Evolutionary conservation across 805 yeast genomes (phyloP).

Genomic region (Candida sonorensis): DNA sequence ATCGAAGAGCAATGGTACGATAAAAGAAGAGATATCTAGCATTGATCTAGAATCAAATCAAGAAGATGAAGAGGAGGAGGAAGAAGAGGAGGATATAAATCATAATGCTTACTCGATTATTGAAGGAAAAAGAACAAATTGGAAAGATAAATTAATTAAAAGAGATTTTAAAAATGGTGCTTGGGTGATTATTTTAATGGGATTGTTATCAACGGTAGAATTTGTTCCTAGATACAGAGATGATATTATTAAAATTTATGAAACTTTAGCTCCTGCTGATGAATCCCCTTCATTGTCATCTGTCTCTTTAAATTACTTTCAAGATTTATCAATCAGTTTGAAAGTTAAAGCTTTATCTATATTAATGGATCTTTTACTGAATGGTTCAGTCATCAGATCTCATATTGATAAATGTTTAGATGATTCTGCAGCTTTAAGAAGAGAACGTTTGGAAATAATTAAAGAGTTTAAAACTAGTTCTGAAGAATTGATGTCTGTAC

Average conservation of each 20-base stretch:
- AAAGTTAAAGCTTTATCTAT: conserved; percentile 55
- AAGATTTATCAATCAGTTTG: conserved; percentile 41
- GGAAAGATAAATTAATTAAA: conserved; percentile 73
- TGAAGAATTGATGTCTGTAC: conserved; percentile 44
- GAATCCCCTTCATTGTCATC: conserved; percentile 41
- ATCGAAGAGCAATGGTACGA: no score
- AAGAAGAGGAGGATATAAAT: conserved; percentile 26
- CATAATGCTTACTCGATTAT: conserved; percentile 42
- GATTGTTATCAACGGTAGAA: conserved; percentile 57
- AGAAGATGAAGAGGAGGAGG: conserved; percentile 19
- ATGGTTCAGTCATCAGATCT: conserved; percentile 51
- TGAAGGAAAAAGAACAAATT: conserved; percentile 52
- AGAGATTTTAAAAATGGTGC: conserved; percentile 76
- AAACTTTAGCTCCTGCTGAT: conserved; percentile 50
- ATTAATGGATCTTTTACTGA: conserved; percentile 54
- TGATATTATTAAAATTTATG: conserved; percentile 44
- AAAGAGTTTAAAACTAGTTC: conserved; percentile 49
- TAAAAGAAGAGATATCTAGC: no score
- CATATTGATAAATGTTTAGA: conserved; percentile 67
- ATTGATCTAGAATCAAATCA: no score
- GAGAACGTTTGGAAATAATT: conserved; percentile 58
- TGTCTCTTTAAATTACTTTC: conserved; percentile 49
- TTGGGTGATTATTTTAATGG: conserved; percentile 76
- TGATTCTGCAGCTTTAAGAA: conserved; percentile 50
- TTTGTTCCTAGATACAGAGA: conserved; percentile 48